Conservation (phyloP, 1,284 basidiomycete species). For the Omphalotus olearius region DNA sequence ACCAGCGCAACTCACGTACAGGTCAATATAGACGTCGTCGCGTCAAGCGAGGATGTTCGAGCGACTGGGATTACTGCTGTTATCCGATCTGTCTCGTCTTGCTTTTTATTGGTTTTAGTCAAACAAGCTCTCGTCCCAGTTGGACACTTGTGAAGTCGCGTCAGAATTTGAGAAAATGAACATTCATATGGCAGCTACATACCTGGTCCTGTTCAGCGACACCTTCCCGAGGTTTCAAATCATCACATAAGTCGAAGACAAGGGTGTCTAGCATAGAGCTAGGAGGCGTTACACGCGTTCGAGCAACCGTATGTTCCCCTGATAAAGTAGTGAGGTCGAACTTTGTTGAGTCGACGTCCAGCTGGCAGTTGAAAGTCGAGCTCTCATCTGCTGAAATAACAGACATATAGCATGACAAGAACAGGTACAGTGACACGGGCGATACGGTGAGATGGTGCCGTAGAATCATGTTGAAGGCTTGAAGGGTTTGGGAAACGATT, state of each 20-base stretch:
- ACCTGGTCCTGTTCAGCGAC: conserved; percentile 66
- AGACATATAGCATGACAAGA: conserved; percentile 31
- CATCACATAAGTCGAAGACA: conserved; percentile 57
- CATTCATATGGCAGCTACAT: conserved; percentile 19
- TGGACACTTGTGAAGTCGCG: conserved; percentile 49
- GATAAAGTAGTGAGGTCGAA: conserved; percentile 58
- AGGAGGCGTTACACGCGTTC: conserved; percentile 44
- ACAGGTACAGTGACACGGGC: conserved; percentile 23
- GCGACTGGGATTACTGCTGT: conserved; percentile 65
- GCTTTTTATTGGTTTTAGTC: conserved; percentile 60
- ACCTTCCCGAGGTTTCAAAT: conserved; percentile 43
- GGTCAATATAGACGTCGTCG: conserved; percentile 35
- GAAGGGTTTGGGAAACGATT: not conserved
- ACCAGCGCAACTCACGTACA: conserved; percentile 36
- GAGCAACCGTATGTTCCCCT: conserved; percentile 43
- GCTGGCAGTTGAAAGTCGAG: conserved; percentile 49
- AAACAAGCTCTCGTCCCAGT: conserved; percentile 67
- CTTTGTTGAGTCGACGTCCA: conserved; percentile 37
- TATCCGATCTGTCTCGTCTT: conserved; percentile 47
- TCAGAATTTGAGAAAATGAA: conserved; percentile 3
- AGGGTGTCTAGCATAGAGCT: conserved; percentile 44
- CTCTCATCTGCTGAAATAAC: conserved; percentile 34
- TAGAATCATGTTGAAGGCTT: conserved; percentile 21
- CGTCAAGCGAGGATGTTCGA: conserved; percentile 37
- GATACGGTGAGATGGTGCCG: conserved; percentile 13